Evolutionary conservation across 1,284 basidiomycete genomes (phyloP).

Genomic region (Tilletia caries): DNA sequence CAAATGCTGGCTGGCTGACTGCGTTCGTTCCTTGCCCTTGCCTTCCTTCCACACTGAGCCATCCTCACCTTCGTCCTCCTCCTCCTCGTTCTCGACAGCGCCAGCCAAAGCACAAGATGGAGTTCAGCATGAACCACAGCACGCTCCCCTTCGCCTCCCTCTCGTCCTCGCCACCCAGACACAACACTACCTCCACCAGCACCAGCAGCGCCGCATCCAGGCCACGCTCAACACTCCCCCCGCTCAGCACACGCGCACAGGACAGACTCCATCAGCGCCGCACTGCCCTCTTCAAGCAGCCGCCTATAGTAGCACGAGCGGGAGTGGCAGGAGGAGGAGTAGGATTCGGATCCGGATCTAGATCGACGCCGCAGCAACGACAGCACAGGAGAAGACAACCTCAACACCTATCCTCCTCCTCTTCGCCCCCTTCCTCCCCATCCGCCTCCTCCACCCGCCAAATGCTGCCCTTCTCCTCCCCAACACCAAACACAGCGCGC

Average conservation of each 20-base stretch:
- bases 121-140: too few species aligned
- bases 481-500: neutral
- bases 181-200: neutral
- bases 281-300: constrained; percentile 1
- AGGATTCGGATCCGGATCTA: neutral
- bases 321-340: too few species aligned
- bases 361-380: neutral
- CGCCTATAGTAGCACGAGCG: neutral
- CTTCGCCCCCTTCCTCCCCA: neutral
- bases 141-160: neutral
- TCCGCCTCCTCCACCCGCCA: neutral
- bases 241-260: constrained; percentile 1
- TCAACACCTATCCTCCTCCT: neutral
- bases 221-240: neutral
- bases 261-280: neutral
- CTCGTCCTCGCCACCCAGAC: neutral
- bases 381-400: neutral
- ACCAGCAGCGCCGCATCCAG: neutral
- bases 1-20: neutral
- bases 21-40: neutral
- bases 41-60: neutral
- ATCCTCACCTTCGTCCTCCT: neutral
- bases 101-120: neutral
- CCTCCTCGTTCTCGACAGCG: neutral
- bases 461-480: neutral